Percentiles rank a stretch among this genome's conserved stretches.
Conservation (phyloP, 345 rosid species). For the Euphorbia lathyris region DNA sequence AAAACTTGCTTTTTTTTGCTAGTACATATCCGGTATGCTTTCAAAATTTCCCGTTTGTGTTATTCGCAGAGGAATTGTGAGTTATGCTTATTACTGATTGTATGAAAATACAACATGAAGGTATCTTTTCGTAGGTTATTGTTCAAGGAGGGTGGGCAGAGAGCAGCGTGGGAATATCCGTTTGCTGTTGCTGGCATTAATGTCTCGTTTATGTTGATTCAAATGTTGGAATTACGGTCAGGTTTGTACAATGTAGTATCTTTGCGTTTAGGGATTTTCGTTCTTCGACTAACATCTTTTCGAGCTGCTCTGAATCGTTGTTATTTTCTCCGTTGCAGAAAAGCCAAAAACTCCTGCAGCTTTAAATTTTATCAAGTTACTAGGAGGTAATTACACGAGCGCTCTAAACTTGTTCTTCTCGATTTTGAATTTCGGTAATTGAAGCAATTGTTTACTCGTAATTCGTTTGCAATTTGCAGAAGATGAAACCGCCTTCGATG, state of each 20-base stretch:
- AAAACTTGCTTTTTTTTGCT: constrained; percentile 84
- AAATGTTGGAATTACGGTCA: constrained; percentile 82
- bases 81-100: constrained; percentile 38
- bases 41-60: constrained; percentile 4
- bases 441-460: constrained; percentile 8
- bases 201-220: constrained; percentile 86
- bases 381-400: constrained; percentile 62
- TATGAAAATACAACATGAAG: constrained; percentile 60
- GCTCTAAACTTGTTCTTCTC: constrained; percentile 1
- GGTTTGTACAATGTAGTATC: constrained; percentile 29
- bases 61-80: constrained; percentile 9
- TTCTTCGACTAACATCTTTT: background rate
- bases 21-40: constrained; percentile 75
- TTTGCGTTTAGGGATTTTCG: background rate
- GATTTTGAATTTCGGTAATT: background rate
- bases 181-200: constrained; percentile 99
- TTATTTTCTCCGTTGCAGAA: constrained; percentile 39
- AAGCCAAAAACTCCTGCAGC: constrained; percentile 81
- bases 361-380: constrained; percentile 66
- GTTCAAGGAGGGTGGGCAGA: constrained; percentile 72
- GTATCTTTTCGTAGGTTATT: constrained; percentile 91
- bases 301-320: background rate
- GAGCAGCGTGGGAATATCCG: constrained; percentile 97
- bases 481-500: constrained; percentile 90
- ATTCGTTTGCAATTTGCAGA: constrained; percentile 45